These are phyloP conservation scores for Aspergillus glaucus DNA, from an alignment of 2,329 filamentous ascomycete genomes.

Conservation along the genomic window DNA sequence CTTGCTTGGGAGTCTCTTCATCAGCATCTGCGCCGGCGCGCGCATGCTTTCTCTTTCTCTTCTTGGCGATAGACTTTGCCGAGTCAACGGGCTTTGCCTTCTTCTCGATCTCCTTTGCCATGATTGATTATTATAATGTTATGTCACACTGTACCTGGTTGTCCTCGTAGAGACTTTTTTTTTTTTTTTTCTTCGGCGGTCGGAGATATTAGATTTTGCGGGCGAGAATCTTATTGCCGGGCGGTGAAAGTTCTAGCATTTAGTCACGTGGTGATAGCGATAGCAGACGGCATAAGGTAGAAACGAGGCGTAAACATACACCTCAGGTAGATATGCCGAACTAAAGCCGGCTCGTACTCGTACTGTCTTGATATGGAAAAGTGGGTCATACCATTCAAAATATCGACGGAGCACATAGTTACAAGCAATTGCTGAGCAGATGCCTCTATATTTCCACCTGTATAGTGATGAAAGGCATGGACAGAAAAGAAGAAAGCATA, in stretches of 20 bases:
- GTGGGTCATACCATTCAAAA: no score
- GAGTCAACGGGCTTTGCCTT: constrained; percentile 34
- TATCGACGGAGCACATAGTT: no score
- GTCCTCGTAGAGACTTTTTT: constrained; percentile 7
- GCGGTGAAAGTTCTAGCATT: constrained; percentile 20
- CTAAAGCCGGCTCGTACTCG: no score
- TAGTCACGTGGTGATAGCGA: constrained; percentile 27
- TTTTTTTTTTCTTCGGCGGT: constrained; percentile 22
- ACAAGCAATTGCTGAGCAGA: no score
- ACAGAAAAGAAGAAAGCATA: no score
- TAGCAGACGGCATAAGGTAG: constrained; percentile 3
- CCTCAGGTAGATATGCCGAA: no score
- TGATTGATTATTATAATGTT: constrained; percentile 6
- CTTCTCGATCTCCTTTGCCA: constrained; percentile 13
- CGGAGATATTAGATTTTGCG: constrained; percentile 14
- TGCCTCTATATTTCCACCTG: no score
- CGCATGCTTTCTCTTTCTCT: constrained; percentile 42
- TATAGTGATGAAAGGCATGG: no score
- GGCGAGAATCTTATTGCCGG: constrained; percentile 20
- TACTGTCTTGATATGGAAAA: no score
- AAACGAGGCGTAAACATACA: constrained; percentile 5
- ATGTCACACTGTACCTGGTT: neutral
- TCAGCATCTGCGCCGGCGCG: constrained; percentile 16
- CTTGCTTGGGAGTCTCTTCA: constrained; percentile 18
- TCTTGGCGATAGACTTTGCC: constrained; percentile 35